A percentile compares a stretch with the other conserved stretches of the same genome.
These are phyloP conservation scores for Rhododendron williamsianum DNA, from an alignment of 148 eudicot species.

Conservation along the genomic window DNA sequence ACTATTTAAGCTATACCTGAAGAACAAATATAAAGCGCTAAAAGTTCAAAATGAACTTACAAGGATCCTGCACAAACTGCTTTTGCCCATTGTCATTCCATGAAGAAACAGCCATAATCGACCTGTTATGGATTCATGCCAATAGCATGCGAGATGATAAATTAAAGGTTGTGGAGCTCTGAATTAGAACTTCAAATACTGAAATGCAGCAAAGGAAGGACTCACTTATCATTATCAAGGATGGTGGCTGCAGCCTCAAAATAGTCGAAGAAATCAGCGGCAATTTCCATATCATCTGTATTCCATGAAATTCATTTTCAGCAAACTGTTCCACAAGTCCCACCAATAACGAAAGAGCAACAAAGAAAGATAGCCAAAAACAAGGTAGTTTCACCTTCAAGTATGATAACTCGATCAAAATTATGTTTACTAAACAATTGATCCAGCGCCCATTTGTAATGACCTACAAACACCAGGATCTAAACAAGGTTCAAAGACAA, in stretches of 20 bases:
- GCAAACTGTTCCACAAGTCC: not conserved
- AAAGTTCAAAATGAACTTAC: slow-evolving; percentile 44
- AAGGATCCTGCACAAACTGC: slow-evolving; percentile 95
- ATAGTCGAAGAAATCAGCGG: slow-evolving; percentile 94
- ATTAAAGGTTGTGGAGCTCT: slow-evolving; percentile 1
- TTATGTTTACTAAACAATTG: slow-evolving; percentile 80
- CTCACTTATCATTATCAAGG: slow-evolving; percentile 88
- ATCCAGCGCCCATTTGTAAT: slow-evolving; percentile 97
- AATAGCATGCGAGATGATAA: slow-evolving; percentile 14
- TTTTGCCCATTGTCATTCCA: slow-evolving; percentile 99
- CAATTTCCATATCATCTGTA: slow-evolving; percentile 98
- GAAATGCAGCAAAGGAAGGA: slow-evolving; percentile 5
- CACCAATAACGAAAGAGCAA: not conserved
- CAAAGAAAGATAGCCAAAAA: not conserved
- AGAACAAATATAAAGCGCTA: not conserved
- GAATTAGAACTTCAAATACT: not conserved
- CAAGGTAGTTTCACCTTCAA: slow-evolving; percentile 61
- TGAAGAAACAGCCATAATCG: slow-evolving; percentile 97
- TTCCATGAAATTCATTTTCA: slow-evolving; percentile 11
- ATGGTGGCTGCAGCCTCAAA: slow-evolving; percentile 89
- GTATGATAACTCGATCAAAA: slow-evolving; percentile 79
- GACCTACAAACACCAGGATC: slow-evolving; percentile 51
- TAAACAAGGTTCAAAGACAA: not conserved
- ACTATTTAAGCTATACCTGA: not conserved
- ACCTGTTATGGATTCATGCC: slow-evolving; percentile 33